Evolutionary conservation across 2,329 filamentous ascomycete genomes (phyloP).

Genomic region (Colletotrichum lupini): DNA sequence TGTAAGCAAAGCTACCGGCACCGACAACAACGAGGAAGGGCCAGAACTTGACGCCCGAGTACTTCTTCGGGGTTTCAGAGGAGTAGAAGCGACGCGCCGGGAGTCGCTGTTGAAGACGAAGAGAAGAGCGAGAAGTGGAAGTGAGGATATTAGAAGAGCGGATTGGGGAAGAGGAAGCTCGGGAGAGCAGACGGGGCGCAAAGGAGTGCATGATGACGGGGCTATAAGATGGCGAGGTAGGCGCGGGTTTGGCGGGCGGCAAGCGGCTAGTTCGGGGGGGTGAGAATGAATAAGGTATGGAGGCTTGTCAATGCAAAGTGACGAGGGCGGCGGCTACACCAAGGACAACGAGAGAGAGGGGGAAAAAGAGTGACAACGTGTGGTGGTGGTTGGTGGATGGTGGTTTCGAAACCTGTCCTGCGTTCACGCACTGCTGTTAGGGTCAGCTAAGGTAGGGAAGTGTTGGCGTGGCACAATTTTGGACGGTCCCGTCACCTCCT

Average conservation of each 20-base stretch:
- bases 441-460: constrained; percentile 2
- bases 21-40: constrained; percentile 64
- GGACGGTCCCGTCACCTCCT: not conserved
- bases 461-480: constrained; percentile 9
- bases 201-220: constrained; percentile 10
- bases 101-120: constrained; percentile 25
- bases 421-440: not conserved
- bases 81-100: constrained; percentile 52
- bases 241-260: too few species aligned
- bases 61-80: constrained; percentile 48
- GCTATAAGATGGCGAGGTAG: not conserved
- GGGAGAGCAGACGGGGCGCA: constrained; percentile 18
- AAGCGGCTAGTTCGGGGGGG: not conserved
- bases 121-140: not conserved
- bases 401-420: constrained; percentile 4
- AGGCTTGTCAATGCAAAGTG: constrained; percentile 10
- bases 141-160: constrained; percentile 12
- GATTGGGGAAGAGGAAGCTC: constrained; percentile 8
- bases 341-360: not conserved
- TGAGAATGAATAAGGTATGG: not conserved
- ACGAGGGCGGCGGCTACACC: constrained; percentile 4
- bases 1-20: constrained; percentile 60
- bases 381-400: constrained; percentile 2
- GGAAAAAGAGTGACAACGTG: constrained; percentile 15
- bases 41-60: constrained; percentile 64